phyloP scores from a whole-genome alignment of 2,329 filamentous ascomycete genomes.

The Akanthomyces dipterigenus region DNA sequence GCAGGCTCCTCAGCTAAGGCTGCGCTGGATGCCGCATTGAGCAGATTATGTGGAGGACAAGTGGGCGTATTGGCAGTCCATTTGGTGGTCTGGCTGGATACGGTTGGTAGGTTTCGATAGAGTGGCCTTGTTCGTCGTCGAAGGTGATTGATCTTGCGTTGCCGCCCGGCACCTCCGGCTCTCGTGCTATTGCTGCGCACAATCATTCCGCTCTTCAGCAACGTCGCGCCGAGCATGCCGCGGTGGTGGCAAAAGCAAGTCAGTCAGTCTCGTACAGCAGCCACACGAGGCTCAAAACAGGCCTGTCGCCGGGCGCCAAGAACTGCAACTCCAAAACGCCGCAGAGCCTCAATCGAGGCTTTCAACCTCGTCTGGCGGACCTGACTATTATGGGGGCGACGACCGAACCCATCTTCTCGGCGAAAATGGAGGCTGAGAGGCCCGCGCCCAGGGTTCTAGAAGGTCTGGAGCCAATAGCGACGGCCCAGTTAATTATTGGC shows the following conservation, averaged over 20 bases:
- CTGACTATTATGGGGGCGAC: background rate
- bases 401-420: background rate
- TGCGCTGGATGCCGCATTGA: background rate
- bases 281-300: background rate
- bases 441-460: background rate
- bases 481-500: background rate
- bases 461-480: background rate
- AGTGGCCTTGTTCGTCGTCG: background rate
- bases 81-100: too few species aligned
- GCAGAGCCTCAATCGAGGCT: background rate
- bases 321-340: background rate
- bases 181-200: too few species aligned
- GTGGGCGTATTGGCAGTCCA: background rate
- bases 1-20: background rate
- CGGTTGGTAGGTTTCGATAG: too few species aligned
- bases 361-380: background rate
- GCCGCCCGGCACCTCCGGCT: background rate
- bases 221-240: background rate
- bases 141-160: background rate
- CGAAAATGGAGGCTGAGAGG: background rate
- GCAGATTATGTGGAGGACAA: background rate
- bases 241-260: background rate
- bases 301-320: background rate
- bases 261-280: background rate
- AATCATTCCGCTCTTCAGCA: background rate